phyloP scores from a whole-genome alignment of 2,329 filamentous ascomycete genomes.

The Aspergillus carbonarius region DNA sequence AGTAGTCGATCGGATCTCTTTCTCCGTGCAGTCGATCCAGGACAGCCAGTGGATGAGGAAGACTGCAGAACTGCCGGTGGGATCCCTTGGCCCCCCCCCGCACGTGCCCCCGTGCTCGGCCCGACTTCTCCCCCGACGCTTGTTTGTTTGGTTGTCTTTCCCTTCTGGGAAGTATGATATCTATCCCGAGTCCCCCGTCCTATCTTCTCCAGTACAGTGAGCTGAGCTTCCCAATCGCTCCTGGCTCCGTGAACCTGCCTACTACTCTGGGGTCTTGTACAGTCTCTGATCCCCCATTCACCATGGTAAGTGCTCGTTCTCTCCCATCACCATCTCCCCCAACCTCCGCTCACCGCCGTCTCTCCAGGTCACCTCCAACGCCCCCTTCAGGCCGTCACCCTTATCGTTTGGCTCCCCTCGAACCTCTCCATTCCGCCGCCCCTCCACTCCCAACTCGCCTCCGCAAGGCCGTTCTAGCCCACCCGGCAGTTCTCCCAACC shows the following conservation, averaged over 20 bases:
- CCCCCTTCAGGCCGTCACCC: constrained; percentile 69
- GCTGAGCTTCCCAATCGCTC: neutral
- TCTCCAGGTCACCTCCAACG: constrained; percentile 47
- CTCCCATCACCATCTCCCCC: neutral
- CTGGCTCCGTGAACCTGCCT: neutral
- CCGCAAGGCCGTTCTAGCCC: constrained; percentile 53
- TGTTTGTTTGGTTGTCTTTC: constrained; percentile 16
- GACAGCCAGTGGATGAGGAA: neutral
- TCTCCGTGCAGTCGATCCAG: neutral
- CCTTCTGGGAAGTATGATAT: constrained; percentile 4
- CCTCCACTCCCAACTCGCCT: constrained; percentile 62
- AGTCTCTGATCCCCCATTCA: neutral
- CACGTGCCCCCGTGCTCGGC: constrained; percentile 20
- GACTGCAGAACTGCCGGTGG: neutral
- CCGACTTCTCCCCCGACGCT: constrained; percentile 22
- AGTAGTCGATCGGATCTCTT: neutral
- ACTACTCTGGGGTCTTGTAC: neutral
- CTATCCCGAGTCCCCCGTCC: neutral
- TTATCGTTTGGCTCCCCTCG: constrained; percentile 70
- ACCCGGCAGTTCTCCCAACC: constrained; percentile 48
- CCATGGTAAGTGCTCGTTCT: constrained; percentile 19
- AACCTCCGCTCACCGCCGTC: neutral
- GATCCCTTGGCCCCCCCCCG: neutral
- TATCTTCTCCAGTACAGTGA: neutral
- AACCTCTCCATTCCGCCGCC: constrained; percentile 67